Conservation (phyloP, 176 grass and related monocot species). For the Carex cristatella region DNA sequence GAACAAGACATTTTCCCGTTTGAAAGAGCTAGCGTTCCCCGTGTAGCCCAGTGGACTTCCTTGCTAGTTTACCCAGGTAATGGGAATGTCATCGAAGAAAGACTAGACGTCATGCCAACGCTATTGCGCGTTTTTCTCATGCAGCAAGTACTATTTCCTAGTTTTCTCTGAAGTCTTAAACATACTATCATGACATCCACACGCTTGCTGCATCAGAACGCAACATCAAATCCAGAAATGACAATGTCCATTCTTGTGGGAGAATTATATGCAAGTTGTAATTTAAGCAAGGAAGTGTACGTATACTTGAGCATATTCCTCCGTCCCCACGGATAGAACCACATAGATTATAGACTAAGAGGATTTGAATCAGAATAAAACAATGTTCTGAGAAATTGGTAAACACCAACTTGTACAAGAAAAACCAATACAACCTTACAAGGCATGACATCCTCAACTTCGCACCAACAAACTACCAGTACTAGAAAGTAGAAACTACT, state of each 20-base stretch:
- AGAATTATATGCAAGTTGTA: background rate
- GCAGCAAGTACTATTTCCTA: too few species aligned
- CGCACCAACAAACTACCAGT: background rate
- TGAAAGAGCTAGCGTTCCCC: background rate
- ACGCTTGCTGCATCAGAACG: background rate
- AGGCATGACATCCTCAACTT: conserved; percentile 6
- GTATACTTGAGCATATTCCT: background rate
- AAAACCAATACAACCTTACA: background rate
- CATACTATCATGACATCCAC: background rate
- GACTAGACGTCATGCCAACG: background rate
- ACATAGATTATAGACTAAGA: background rate
- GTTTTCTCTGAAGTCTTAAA: too few species aligned
- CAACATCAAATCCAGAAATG: background rate
- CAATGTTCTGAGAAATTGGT: background rate
- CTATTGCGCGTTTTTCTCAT: background rate
- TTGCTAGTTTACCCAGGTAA: background rate
- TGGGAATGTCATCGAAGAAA: background rate
- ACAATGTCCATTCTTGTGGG: background rate
- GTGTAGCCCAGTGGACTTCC: background rate
- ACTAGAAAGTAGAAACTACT: background rate
- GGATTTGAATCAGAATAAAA: background rate
- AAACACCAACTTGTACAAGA: conserved; percentile 15
- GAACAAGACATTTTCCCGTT: background rate
- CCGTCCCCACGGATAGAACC: background rate
- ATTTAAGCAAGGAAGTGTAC: background rate